These are phyloP conservation scores for Trifolium fragiferum DNA, from an alignment of 306 rosid genomes.

Conservation along the genomic window DNA sequence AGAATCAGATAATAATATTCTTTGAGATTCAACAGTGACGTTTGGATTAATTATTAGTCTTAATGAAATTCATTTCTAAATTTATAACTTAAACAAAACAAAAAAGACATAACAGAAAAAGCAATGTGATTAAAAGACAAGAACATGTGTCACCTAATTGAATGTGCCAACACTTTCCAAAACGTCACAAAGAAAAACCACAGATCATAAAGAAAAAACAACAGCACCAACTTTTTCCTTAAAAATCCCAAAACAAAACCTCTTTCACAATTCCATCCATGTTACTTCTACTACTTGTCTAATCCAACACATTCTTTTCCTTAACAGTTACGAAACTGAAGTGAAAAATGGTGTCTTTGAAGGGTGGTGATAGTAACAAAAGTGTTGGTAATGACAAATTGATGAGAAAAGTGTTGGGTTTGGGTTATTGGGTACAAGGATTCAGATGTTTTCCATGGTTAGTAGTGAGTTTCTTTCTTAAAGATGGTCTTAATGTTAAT, in stretches of 20 bases:
- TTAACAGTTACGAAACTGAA: constrained; percentile 22
- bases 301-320: background rate
- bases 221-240: constrained; percentile 22
- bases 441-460: constrained; percentile 92
- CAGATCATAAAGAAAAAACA: background rate
- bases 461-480: constrained; percentile 81
- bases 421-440: constrained; percentile 92
- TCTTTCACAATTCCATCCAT: constrained; percentile 8
- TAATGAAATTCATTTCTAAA: too few species aligned
- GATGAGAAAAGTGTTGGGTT: constrained; percentile 63
- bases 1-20: background rate
- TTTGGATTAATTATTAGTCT: too few species aligned
- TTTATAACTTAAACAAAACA: background rate
- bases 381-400: constrained; percentile 39
- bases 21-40: too few species aligned
- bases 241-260: constrained; percentile 10
- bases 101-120: background rate
- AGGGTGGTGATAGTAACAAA: background rate
- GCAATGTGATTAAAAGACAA: background rate
- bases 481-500: constrained; percentile 76
- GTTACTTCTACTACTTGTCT: background rate
- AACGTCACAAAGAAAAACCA: background rate
- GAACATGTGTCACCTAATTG: constrained; percentile 7
- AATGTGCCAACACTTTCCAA: background rate
- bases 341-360: constrained; percentile 45